Evolutionary conservation across 108 stramenopile genomes (phyloP).

Genomic region (Cyclotella cryptica): DNA sequence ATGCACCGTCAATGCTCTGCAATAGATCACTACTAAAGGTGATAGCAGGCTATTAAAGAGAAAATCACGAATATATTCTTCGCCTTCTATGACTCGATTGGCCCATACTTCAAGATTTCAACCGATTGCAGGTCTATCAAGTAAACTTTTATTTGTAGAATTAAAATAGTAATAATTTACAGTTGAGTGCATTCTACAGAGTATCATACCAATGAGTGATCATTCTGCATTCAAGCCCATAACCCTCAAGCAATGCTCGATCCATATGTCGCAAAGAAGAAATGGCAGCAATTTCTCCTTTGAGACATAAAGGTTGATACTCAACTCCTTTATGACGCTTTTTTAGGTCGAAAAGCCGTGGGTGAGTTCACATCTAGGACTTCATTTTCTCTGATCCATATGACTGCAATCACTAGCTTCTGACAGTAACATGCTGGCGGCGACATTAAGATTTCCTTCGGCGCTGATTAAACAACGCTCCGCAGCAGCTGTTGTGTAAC

Average conservation of each 20-base stretch:
- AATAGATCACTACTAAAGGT: too few relatives aligned
- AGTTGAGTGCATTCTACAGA: background rate
- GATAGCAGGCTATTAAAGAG: too few relatives aligned
- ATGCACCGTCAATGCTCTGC: background rate
- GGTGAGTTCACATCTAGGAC: background rate
- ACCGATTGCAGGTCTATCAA: too few relatives aligned
- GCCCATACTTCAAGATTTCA: too few relatives aligned
- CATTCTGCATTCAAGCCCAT: too few relatives aligned
- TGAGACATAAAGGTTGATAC: background rate
- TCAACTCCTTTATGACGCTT: background rate
- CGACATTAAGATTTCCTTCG: constrained; percentile 38
- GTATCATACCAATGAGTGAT: too few relatives aligned
- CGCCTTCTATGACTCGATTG: too few relatives aligned
- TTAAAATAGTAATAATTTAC: background rate
- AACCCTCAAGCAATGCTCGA: too few relatives aligned
- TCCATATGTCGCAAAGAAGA: too few relatives aligned
- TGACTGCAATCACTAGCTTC: background rate
- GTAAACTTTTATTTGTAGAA: background rate
- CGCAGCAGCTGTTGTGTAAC: constrained; percentile 30
- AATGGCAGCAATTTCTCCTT: too few relatives aligned
- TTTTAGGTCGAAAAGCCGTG: too few relatives aligned
- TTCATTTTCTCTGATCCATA: background rate
- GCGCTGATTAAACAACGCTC: constrained; percentile 31
- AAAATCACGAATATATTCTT: too few relatives aligned
- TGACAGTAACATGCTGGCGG: constrained; percentile 46